A percentile compares a stretch with the other conserved stretches of the same genome.
These are phyloP conservation scores for Fusarium musae DNA, from an alignment of 2,329 filamentous ascomycete species.

Conservation along the genomic window DNA sequence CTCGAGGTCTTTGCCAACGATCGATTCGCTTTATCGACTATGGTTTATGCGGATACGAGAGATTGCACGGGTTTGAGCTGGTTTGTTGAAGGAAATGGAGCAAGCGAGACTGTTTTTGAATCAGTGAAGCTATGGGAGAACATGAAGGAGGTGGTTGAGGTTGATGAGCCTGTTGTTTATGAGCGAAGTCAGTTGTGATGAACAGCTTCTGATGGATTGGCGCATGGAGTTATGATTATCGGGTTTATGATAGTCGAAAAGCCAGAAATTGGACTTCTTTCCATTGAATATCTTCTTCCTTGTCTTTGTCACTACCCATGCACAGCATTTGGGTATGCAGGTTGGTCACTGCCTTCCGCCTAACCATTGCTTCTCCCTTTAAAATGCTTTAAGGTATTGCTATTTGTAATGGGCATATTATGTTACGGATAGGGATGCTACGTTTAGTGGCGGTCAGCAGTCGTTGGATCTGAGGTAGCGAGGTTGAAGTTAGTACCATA, in stretches of 20 bases:
- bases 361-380: rapidly evolving
- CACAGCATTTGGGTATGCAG: too few relatives aligned
- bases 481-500: conserved; percentile 11
- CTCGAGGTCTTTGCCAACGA: conserved; percentile 45
- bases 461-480: neutral
- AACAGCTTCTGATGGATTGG: rapidly evolving
- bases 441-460: neutral
- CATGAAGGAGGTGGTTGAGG: conserved; percentile 22
- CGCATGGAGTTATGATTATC: neutral
- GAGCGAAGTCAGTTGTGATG: conserved; percentile 20
- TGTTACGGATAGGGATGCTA: too few relatives aligned
- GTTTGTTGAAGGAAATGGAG: conserved; percentile 33
- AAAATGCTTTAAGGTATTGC: too few relatives aligned
- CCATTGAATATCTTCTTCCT: neutral
- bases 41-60: conserved; percentile 35
- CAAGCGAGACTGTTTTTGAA: conserved; percentile 26
- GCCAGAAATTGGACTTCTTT: neutral
- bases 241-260: neutral
- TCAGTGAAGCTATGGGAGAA: conserved; percentile 40
- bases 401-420: too few relatives aligned
- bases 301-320: too few relatives aligned
- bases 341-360: neutral
- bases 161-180: conserved; percentile 23
- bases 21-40: conserved; percentile 43
- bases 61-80: conserved; percentile 39